A percentile compares a stretch with the other conserved stretches of the same genome.
These are phyloP conservation scores for Endotrypanum monterogeii DNA, from an alignment of 208 protist species.

Conservation along the genomic window DNA sequence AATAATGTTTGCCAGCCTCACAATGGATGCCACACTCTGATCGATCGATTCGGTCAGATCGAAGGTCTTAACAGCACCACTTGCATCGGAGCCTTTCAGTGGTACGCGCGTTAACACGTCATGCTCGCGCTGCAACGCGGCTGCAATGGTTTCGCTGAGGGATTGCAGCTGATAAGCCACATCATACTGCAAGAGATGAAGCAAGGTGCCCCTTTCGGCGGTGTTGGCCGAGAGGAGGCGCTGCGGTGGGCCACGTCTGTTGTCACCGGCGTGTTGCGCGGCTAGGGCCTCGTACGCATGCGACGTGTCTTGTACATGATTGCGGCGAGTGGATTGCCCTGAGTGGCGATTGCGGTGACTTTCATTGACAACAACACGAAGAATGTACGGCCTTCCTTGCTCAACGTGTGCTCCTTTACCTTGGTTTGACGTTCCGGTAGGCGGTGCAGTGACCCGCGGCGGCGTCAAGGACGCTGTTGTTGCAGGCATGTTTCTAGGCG, in stretches of 20 bases:
- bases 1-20: conserved; percentile 74
- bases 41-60: conserved; percentile 28
- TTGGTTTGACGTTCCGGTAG: neutral
- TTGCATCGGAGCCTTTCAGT: conserved; percentile 24
- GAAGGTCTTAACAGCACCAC: conserved; percentile 32
- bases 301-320: neutral
- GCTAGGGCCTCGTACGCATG: neutral
- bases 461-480: neutral
- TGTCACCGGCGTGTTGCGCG: neutral
- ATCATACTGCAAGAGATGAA: conserved; percentile 79
- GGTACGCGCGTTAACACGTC: conserved; percentile 37
- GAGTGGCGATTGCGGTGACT: conserved; percentile 18
- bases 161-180: conserved; percentile 88
- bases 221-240: conserved; percentile 15
- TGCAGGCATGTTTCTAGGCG: neutral
- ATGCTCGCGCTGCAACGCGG: conserved; percentile 71
- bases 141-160: conserved; percentile 59
- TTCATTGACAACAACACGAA: conserved; percentile 77
- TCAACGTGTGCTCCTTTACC: neutral
- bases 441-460: neutral
- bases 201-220: conserved; percentile 49
- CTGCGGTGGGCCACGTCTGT: neutral
- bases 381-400: conserved; percentile 75
- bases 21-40: conserved; percentile 42
- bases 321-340: neutral